Evolutionary conservation across 257 asterid genomes (phyloP).

Genomic region (Solanum chilense): DNA sequence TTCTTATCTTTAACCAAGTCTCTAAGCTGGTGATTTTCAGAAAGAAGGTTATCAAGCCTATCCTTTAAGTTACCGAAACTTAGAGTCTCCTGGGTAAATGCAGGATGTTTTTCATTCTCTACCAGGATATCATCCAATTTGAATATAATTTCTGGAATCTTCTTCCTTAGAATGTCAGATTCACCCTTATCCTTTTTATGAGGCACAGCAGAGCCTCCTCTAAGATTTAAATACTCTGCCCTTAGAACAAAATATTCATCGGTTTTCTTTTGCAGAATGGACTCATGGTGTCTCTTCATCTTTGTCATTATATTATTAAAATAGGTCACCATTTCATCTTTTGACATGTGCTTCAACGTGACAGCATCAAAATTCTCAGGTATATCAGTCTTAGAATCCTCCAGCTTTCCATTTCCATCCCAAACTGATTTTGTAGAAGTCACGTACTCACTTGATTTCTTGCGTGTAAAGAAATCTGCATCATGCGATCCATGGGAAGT

Average conservation of each 20-base stretch:
- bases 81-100: slow-evolving; percentile 19
- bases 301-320: slow-evolving; percentile 49
- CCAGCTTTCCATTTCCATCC: slow-evolving; percentile 55
- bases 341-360: slow-evolving; percentile 42
- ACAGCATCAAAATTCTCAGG: slow-evolving; percentile 50
- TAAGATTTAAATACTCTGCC: slow-evolving; percentile 45
- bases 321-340: slow-evolving; percentile 44
- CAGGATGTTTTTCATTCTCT: slow-evolving; percentile 46
- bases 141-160: slow-evolving; percentile 44
- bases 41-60: slow-evolving; percentile 42
- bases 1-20: slow-evolving; percentile 36
- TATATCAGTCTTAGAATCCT: slow-evolving; percentile 28
- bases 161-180: slow-evolving; percentile 49
- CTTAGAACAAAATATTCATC: slow-evolving; percentile 55
- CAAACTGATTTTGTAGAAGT: slow-evolving; percentile 12
- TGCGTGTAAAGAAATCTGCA: slow-evolving; percentile 37
- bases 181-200: slow-evolving; percentile 57
- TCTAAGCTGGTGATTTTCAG: slow-evolving; percentile 61
- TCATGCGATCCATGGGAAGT: slow-evolving; percentile 55
- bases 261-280: slow-evolving; percentile 46
- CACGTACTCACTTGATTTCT: slow-evolving; percentile 28
- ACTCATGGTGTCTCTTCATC: slow-evolving; percentile 75
- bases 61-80: slow-evolving; percentile 34
- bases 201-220: slow-evolving; percentile 33
- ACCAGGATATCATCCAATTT: slow-evolving; percentile 58